These are phyloP conservation scores for Ceratocystis ficicola DNA, from an alignment of 2,329 filamentous ascomycete genomes.

Conservation along the genomic window DNA sequence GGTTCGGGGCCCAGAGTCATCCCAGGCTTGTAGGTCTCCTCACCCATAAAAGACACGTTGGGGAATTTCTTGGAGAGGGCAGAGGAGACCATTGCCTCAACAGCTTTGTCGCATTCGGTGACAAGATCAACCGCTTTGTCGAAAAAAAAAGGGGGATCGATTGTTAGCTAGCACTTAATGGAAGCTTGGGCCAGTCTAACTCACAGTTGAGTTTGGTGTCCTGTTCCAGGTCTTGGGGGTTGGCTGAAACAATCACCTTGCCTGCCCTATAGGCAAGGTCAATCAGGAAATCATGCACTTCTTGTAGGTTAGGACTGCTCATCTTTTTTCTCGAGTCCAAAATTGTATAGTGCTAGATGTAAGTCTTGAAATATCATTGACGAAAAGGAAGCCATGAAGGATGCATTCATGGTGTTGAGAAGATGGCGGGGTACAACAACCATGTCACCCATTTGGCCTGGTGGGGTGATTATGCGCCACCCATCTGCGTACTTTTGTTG, in stretches of 20 bases:
- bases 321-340: slow-evolving; percentile 30
- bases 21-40: slow-evolving; percentile 64
- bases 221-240: slow-evolving; percentile 44
- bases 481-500: not conserved
- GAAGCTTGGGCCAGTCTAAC: slow-evolving; percentile 21
- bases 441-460: too few relatives aligned
- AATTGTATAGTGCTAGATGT: not conserved
- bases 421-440: not conserved
- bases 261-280: slow-evolving; percentile 51
- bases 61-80: slow-evolving; percentile 44
- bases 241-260: slow-evolving; percentile 49
- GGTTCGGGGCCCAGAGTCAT: slow-evolving; percentile 49
- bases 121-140: slow-evolving; percentile 52
- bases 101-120: slow-evolving; percentile 54
- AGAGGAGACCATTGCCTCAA: slow-evolving; percentile 49
- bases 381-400: too few relatives aligned
- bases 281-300: slow-evolving; percentile 50
- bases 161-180: slow-evolving; percentile 10
- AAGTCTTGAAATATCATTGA: too few relatives aligned
- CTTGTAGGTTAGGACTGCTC: slow-evolving; percentile 46
- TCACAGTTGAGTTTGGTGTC: slow-evolving; percentile 55
- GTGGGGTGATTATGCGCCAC: too few relatives aligned
- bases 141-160: slow-evolving; percentile 6
- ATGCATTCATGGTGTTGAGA: not conserved
- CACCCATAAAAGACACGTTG: slow-evolving; percentile 53